Evolutionary conservation across 2,329 filamentous ascomycete genomes (phyloP), one percentile per base, ranked within the genome.

Genomic region (Monilinia vaccinii-corymbosi): DNA sequence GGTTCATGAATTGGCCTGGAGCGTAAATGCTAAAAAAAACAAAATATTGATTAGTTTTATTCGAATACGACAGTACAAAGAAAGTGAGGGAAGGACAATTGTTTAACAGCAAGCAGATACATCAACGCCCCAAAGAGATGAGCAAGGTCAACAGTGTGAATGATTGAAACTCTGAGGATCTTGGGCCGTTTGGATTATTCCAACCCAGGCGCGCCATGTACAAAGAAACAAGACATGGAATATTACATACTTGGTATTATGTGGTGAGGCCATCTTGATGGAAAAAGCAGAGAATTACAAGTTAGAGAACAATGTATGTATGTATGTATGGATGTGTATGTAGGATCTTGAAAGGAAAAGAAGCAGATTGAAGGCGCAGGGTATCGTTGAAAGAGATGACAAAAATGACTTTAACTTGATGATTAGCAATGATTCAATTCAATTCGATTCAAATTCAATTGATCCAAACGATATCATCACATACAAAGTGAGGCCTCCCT

Each of bases 1-100:
- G 91, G 75, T 97, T 97, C 89, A 97, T 95, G 78, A 97, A 97
- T 74, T 85, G 83, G 69, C 79, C 82, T 65, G 78, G 77, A 46
- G 81, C 76, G 71, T 85, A 86, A 68, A 81, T 74, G 71, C 81
- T 85, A 61, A 62, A 28, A 18, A 38, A 60, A 40, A 55, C 53
- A 52, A 64, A 40, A 60, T 23, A 49, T 65, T 42, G 32, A 21
- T 48, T 38, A 52, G 47, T n/a, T 47, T 46, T 44, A 36, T 32
- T 56, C 46, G 25, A 31, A 34, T 28, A 25, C 58, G 58, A 50
- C 56, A 47, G 21, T 55, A 45, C 28, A 21, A 55, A 31, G 47
- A n/a, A 60, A 58, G 23, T 59, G 31, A 47, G 32, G 18, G n/a
- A 36, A 56, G 28, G 57, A 48, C 28, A 48, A 44, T 50, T 51